A percentile compares a stretch with the other conserved stretches of the same genome.
Conservation (phyloP, 2,329 filamentous ascomycete genomes). For the Aphanocladium album region DNA sequence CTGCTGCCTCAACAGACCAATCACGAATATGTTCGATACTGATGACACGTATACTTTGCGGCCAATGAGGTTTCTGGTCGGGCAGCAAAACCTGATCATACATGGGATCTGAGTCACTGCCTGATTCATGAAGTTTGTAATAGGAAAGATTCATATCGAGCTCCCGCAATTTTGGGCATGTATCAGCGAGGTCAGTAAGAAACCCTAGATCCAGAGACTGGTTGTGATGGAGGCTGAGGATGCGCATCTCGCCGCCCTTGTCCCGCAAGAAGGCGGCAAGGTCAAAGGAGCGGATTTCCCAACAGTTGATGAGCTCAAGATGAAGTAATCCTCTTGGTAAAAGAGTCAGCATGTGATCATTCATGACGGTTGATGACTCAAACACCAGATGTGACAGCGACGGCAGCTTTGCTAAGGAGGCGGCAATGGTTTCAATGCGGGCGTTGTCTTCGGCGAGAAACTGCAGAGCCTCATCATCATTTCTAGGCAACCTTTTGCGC, state of each 20-base stretch:
- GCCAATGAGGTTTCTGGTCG: slow-evolving; percentile 72
- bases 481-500: slow-evolving; percentile 30
- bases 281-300: slow-evolving; percentile 63
- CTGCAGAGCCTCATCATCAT: slow-evolving; percentile 26
- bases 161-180: slow-evolving; percentile 65
- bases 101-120: slow-evolving; percentile 67
- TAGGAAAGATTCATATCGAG: slow-evolving; percentile 76
- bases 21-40: slow-evolving; percentile 74
- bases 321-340: slow-evolving; percentile 62
- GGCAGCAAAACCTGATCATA: slow-evolving; percentile 64
- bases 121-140: slow-evolving; percentile 62
- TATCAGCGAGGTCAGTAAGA: slow-evolving; percentile 56
- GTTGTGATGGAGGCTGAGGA: slow-evolving; percentile 71
- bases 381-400: slow-evolving; percentile 64
- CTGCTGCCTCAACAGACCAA: slow-evolving; percentile 64
- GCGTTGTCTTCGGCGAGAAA: slow-evolving; percentile 38
- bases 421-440: slow-evolving; percentile 32
- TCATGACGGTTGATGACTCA: slow-evolving; percentile 68
- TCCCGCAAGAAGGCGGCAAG: slow-evolving; percentile 60
- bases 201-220: slow-evolving; percentile 73
- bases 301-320: slow-evolving; percentile 75
- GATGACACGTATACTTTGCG: slow-evolving; percentile 61
- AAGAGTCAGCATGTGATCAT: slow-evolving; percentile 60
- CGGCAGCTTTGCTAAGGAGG: slow-evolving; percentile 44
- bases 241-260: slow-evolving; percentile 62